Base-by-base conservation (phyloP, 2,329 filamentous ascomycete species). In the Cercospora sp. region DNA sequence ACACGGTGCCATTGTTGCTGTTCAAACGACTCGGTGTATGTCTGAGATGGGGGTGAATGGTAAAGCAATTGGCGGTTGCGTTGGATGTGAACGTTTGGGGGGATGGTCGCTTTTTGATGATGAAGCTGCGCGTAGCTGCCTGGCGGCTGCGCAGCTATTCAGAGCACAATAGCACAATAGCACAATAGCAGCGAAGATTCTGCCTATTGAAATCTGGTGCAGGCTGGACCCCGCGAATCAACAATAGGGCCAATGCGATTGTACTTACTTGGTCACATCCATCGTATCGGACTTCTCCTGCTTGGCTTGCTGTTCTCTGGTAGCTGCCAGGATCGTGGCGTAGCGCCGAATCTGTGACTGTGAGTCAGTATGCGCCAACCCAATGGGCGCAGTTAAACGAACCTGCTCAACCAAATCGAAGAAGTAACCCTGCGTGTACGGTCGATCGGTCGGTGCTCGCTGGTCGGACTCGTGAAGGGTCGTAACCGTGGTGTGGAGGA, bases 381-480 rank as follows among this genome's bases (percentile, higher is more conserved):
- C 65, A 30, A 65, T 63, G 55, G 30, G 61, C 63, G 64, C 58
- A 64, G 64, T 69, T 59, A 67, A 71, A 78, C 77, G 72, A 71
- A 78, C 77, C 87, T 97, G 94, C 80, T 96, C 92, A 80, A 96
- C 90, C 70, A 98, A 89, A 83, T 98, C 94, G 82, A 97, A 90
- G 80, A 97, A 97, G 82, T 98, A 98, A 79, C 92, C 92, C 86
- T 91, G 93, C 86, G 90, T 95, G 85, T 97, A 98, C 73, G 93
- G 93, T 76, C 91, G 90, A 81, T 98, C 94, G 81, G 88, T 85
- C 69, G 92, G 91, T 79, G 92, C 89, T 73, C 90, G 90, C 82
- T 94, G 92, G 80, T 98, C 94, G 79, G 89, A 89, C 79, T 96
- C 93, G 84, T 88, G 90, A 72, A 97, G 86, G 81, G 90, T 90